phyloP scores from a whole-genome alignment of 768 basidiomycete genomes.

The Agrocybe pediades region DNA sequence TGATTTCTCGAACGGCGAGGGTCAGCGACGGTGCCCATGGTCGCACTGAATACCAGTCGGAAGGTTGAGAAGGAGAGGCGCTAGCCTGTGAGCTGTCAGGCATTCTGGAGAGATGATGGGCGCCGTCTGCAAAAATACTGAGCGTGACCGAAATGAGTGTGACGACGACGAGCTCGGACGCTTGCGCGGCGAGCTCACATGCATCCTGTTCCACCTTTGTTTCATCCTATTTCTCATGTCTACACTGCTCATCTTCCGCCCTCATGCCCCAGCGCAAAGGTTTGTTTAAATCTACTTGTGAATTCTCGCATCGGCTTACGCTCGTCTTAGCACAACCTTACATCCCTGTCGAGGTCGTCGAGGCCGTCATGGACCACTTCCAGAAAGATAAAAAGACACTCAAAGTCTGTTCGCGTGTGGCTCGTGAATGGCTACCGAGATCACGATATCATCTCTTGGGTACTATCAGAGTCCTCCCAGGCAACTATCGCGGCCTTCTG shows the following conservation, averaged over 20 bases:
- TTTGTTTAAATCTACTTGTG: not conserved
- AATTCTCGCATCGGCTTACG: not conserved
- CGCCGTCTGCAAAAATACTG: conserved; percentile 11
- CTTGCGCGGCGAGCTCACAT: too few species aligned
- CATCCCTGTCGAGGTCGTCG: conserved; percentile 25
- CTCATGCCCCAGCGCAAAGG: not conserved
- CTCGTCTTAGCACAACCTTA: not conserved
- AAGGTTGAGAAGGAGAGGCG: conserved; percentile 17
- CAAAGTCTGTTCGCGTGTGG: conserved; percentile 24
- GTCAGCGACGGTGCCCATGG: conserved; percentile 77
- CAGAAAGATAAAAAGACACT: conserved; percentile 19
- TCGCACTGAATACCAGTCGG: conserved; percentile 69
- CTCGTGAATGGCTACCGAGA: conserved; percentile 20
- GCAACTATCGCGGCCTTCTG: not conserved
- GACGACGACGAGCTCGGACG: not conserved
- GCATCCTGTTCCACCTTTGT: too few species aligned
- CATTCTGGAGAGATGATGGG: conserved; percentile 7
- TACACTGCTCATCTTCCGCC: not conserved
- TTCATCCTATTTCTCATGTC: not conserved
- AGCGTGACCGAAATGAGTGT: conserved; percentile 3
- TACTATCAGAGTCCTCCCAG: not conserved
- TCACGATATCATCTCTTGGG: conserved; percentile 20
- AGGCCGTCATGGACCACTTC: conserved; percentile 24
- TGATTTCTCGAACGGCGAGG: conserved; percentile 75
- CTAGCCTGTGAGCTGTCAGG: conserved; percentile 11